Base-by-base conservation (phyloP, 495 filamentous ascomycete species). In the Aspergillus sclerotioniger region DNA sequence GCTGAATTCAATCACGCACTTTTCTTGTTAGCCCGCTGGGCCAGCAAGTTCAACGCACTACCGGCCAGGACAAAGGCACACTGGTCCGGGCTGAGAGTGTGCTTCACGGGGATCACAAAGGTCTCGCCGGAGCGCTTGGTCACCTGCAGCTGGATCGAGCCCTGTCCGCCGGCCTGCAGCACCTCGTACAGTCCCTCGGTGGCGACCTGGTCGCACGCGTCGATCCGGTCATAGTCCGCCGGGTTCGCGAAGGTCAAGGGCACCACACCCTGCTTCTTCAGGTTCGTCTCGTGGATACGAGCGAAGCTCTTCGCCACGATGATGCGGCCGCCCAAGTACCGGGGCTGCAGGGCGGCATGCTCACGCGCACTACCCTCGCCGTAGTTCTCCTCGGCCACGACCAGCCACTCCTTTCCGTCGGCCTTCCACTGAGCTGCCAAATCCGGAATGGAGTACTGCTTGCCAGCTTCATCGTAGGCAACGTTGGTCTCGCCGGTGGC, bases 211-310 rank as follows among this genome's bases (percentile, higher is more conserved):
- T 98, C 94, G 60, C 90, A 89, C 0, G 90, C 90, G 33, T 80
- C 75, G 47, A 98, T 86, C 51, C 73, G 72, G 59, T 92, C 90
- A 68, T 98, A 98, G 69, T 98, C 95, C n/a, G 75, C 77, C 67
- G 89, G 89, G 66, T 94, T 80, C 2, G 76, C 90, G 65, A 98
- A 96, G 0, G 90, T 95, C 59, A 98, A 75, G 0, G 94, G 94
- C 19, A 97, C 91, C 15, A 98, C 88, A 57, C 94, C 94, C 78
- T 98, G 94, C 80, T 98, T 98, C 86, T 98, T 98, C 31, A 98
- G 77, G 75, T 98, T 98, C 16, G 94, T 96, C 81, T 98, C 95
- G 76, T 98, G 94, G 72, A 98, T 98, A 44, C 94, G 82, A 3
- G 94, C 94, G 70, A 98, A 98, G 68, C 81, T 86, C 81, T 98